phyloP scores from a whole-genome alignment of 495 filamentous ascomycete species.

The Parathielavia appendiculata region DNA sequence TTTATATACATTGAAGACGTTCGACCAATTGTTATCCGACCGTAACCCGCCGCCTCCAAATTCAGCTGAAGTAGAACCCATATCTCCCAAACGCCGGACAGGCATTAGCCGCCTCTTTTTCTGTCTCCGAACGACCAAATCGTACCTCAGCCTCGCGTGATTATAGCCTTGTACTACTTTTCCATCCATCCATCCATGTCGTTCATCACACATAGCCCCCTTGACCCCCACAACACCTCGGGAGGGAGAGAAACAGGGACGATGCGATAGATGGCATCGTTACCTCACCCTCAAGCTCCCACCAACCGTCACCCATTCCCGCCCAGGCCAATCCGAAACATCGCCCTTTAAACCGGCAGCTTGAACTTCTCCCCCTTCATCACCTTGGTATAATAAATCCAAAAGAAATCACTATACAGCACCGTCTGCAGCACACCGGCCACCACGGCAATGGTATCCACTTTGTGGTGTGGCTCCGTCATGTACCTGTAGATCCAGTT shows the following conservation, averaged over 20 bases:
- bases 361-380: slow-evolving; percentile 87
- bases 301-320: too few relatives aligned
- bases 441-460: slow-evolving; percentile 75
- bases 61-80: neutral
- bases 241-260: neutral
- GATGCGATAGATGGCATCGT: neutral
- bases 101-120: slow-evolving; percentile 16
- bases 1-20: slow-evolving; percentile 9
- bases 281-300: neutral
- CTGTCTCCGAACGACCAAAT: neutral
- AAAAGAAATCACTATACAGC: slow-evolving; percentile 98
- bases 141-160: neutral
- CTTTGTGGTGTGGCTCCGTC: slow-evolving; percentile 57
- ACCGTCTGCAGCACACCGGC: slow-evolving; percentile 91
- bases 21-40: neutral
- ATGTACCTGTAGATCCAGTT: slow-evolving; percentile 95
- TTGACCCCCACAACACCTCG: neutral
- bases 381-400: slow-evolving; percentile 95
- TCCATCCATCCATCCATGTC: slow-evolving; percentile 8
- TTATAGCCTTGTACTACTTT: neutral
- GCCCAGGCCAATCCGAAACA: neutral
- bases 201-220: slow-evolving; percentile 8
- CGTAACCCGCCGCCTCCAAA: slow-evolving; percentile 1
- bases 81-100: slow-evolving; percentile 22
- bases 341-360: slow-evolving; percentile 63